Conservation (phyloP, 306 rosid genomes). For the Mimosa bimucronata region DNA sequence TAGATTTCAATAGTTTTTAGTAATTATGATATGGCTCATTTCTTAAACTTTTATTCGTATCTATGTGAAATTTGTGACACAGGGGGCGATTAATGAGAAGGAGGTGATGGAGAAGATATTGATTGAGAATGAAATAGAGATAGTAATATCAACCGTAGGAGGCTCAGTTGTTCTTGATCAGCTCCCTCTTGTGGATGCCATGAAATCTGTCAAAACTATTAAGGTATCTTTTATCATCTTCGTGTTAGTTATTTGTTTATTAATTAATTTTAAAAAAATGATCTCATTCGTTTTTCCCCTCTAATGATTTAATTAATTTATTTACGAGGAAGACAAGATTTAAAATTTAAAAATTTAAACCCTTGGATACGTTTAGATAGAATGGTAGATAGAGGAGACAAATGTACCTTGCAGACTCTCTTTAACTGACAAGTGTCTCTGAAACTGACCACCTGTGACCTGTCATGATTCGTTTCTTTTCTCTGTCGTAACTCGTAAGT, state of each 20-base stretch:
- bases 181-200: constrained; percentile 56
- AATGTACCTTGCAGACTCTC: background rate
- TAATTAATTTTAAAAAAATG: no score
- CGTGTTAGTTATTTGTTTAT: no score
- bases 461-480: background rate
- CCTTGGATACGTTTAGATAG: background rate
- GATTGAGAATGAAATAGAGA: constrained; percentile 58
- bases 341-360: no score
- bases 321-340: no score
- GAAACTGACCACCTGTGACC: background rate
- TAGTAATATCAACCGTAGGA: constrained; percentile 61
- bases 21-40: no score
- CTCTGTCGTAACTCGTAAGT: background rate
- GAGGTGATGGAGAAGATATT: constrained; percentile 54
- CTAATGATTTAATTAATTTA: no score
- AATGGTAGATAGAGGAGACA: background rate
- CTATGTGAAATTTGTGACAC: no score
- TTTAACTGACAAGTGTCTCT: no score
- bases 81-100: constrained; percentile 62
- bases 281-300: no score
- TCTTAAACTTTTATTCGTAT: no score
- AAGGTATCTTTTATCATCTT: constrained; percentile 45
- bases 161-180: constrained; percentile 53
- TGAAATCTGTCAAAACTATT: constrained; percentile 49
- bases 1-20: no score